phyloP scores from a whole-genome alignment of 2,329 filamentous ascomycete genomes.

The Nigrospora oryzae region DNA sequence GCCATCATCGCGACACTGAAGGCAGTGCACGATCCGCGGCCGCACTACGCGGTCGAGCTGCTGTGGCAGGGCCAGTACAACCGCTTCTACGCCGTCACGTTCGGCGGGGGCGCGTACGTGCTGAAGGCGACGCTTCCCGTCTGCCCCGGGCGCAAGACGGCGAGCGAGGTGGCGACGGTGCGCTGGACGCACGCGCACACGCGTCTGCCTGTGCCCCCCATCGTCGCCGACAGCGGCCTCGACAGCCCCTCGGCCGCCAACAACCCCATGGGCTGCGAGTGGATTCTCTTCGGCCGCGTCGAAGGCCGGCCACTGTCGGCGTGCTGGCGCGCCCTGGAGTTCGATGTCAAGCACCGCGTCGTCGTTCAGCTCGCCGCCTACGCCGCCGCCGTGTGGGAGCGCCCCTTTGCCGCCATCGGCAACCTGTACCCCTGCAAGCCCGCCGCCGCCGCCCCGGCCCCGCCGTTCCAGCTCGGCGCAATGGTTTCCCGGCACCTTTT shows the following conservation, averaged over 20 bases:
- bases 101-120: conserved; percentile 19
- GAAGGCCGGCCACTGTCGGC: conserved; percentile 15
- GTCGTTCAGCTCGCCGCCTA: conserved; percentile 18
- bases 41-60: conserved; percentile 10
- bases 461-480: conserved; percentile 9
- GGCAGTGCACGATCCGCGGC: conserved; percentile 3
- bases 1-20: conserved; percentile 13
- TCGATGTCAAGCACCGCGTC: conserved; percentile 16
- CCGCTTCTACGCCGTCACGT: conserved; percentile 14
- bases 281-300: conserved; percentile 19
- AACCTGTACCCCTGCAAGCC: conserved; percentile 13
- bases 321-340: conserved; percentile 13
- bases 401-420: conserved; percentile 16
- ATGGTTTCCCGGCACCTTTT: conserved; percentile 19
- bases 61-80: conserved; percentile 11
- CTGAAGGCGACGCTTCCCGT: conserved; percentile 17
- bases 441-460: neutral
- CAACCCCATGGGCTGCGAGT: conserved; percentile 19
- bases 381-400: conserved; percentile 8
- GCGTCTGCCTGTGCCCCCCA: conserved; percentile 14
- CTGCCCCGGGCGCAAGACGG: conserved; percentile 15
- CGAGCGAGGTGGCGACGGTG: conserved; percentile 21
- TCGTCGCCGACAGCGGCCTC: conserved; percentile 4
- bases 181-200: conserved; percentile 13
- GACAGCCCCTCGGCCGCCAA: conserved; percentile 11